Evolutionary conservation across 176 grass and related monocot genomes (phyloP).

Genomic region (Juncus inflexus): DNA sequence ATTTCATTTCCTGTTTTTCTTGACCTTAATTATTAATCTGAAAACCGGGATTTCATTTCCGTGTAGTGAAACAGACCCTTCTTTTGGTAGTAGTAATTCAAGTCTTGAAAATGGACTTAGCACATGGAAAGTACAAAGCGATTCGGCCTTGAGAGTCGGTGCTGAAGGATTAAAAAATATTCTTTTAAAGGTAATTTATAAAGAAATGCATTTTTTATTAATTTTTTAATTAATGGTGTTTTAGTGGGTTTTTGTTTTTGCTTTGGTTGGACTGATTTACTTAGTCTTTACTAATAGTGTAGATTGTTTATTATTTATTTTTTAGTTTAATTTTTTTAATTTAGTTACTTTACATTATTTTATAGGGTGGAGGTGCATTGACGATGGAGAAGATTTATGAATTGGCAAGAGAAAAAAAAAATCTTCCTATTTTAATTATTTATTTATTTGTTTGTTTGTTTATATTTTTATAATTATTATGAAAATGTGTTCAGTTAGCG

Average conservation of each 20-base stretch:
- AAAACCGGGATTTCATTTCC: constrained; percentile 46
- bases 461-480: constrained; percentile 27
- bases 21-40: constrained; percentile 25
- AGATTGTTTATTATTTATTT: not conserved
- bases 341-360: constrained; percentile 20
- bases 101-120: constrained; percentile 59
- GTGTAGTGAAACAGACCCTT: constrained; percentile 41
- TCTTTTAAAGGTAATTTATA: constrained; percentile 60
- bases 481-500: constrained; percentile 62
- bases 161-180: constrained; percentile 63
- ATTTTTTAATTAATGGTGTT: no score
- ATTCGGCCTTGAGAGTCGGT: constrained; percentile 60
- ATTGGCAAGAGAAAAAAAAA: constrained; percentile 47
- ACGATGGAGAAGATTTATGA: constrained; percentile 71
- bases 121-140: constrained; percentile 58
- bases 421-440: no score
- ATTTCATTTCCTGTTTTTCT: no score
- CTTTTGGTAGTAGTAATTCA: constrained; percentile 30
- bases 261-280: no score
- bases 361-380: constrained; percentile 76
- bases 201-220: no score
- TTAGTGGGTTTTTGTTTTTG: no score
- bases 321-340: constrained; percentile 3
- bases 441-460: constrained; percentile 15
- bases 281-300: no score